Percentiles rank a stretch among this genome's conserved stretches.
These are phyloP conservation scores for Fraxinus latifolia DNA, from an alignment of 305 asterid species.

Conservation along the genomic window DNA sequence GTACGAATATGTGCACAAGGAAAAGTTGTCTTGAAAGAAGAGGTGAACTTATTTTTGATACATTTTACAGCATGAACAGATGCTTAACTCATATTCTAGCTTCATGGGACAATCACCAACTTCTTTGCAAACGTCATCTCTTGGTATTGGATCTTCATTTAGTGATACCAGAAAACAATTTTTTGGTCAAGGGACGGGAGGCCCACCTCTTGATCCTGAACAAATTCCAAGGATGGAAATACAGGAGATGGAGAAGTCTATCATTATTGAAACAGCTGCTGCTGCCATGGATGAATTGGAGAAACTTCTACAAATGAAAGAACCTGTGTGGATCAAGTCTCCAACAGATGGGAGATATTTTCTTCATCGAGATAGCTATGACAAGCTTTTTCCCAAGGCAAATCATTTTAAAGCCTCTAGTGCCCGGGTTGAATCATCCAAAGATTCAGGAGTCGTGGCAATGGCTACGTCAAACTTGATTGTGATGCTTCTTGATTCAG, in stretches of 20 bases:
- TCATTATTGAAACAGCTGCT: constrained; percentile 34
- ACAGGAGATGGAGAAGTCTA: constrained; percentile 36
- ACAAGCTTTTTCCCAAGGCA: constrained; percentile 43
- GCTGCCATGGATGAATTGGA: constrained; percentile 54
- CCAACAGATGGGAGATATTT: constrained; percentile 37
- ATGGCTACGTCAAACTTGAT: constrained; percentile 45
- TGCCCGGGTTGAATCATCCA: constrained; percentile 66
- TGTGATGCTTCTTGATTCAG: constrained; percentile 57
- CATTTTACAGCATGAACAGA: constrained; percentile 39
- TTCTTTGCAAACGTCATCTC: constrained; percentile 8
- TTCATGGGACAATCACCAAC: constrained; percentile 28
- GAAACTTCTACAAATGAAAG: constrained; percentile 47
- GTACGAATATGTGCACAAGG: not conserved
- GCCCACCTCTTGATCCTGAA: constrained; percentile 18
- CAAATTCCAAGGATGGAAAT: constrained; percentile 22
- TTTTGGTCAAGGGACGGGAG: constrained; percentile 22
- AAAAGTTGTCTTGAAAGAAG: not conserved
- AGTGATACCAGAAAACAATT: constrained; percentile 18
- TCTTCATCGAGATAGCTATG: constrained; percentile 49
- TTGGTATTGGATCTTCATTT: constrained; percentile 17
- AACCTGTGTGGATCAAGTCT: constrained; percentile 58
- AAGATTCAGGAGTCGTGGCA: constrained; percentile 51
- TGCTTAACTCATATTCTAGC: constrained; percentile 33
- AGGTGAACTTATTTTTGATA: not conserved
- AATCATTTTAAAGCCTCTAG: constrained; percentile 34